Evolutionary conservation across 208 protist species (phyloP).

Genomic region (Acanthamoeba comandoni): DNA sequence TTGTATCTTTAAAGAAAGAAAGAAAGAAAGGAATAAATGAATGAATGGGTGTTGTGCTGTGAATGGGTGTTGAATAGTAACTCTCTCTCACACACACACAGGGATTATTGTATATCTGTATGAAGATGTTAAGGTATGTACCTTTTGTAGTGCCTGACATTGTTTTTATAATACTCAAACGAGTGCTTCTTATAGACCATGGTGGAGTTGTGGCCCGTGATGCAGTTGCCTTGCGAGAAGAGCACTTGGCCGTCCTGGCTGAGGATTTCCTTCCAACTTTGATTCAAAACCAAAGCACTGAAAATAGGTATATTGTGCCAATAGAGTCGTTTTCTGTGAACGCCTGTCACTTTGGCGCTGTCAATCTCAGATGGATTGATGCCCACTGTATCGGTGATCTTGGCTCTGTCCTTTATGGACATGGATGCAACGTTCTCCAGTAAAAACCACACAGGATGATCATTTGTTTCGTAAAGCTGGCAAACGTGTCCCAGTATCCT

Average conservation of each 20-base stretch:
- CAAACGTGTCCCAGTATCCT: background rate
- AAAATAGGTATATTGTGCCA: slow-evolving; percentile 59
- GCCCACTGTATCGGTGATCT: slow-evolving; percentile 10
- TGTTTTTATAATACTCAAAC: background rate
- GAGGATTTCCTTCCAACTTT: slow-evolving; percentile 4
- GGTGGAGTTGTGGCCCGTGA: slow-evolving; percentile 24
- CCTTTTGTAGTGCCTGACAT: background rate
- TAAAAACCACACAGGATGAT: slow-evolving; percentile 23
- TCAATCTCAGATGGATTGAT: background rate
- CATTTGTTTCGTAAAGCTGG: background rate
- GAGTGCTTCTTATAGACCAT: background rate
- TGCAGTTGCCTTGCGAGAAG: background rate
- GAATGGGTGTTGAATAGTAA: slow-evolving; percentile 2
- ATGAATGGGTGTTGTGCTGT: too few relatives aligned
- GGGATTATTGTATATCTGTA: background rate
- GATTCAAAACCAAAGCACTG: background rate
- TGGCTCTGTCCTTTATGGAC: background rate
- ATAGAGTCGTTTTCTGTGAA: slow-evolving; percentile 16
- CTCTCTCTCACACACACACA: too few relatives aligned
- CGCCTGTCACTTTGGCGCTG: background rate
- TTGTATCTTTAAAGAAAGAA: slow-evolving; percentile 18
- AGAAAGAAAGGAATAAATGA: slow-evolving; percentile 3
- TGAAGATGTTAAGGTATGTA: background rate
- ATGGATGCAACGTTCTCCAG: slow-evolving; percentile 67
- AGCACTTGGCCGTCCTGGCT: slow-evolving; percentile 58